Base-by-base conservation (phyloP, 768 basidiomycete species). In the Leucocoprinus sp. region DNA sequence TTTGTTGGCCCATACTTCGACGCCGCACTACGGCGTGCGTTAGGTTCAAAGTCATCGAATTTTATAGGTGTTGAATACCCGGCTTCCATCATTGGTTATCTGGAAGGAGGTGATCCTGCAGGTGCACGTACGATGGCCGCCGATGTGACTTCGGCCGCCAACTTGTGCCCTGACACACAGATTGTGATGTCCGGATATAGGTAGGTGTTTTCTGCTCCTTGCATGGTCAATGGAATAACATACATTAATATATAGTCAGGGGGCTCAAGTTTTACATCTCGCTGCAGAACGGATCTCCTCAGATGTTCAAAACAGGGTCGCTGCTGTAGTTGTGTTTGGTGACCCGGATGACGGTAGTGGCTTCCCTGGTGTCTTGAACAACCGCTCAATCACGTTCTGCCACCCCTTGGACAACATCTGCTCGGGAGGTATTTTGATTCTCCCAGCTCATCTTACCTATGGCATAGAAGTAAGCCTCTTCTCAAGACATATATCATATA, bases 1-100 rank as follows among this genome's bases (percentile, higher is more conserved):
- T 47, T 66, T 34, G 65, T 69, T 15, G 68, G 67, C 3, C 67
- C 67, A 7, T 62, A 61, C n/a, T 62, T 70, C 55, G 48, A 57
- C 34, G 12, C 55, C 0, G 65, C 63, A 0, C 57, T 70, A 11
- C 48, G 50, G 35, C 37, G 45, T 5, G 61, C 61, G 0, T 45
- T 69, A 8, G 61, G 56, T n/a, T n/a, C n/a, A 1, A 57, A 54
- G 49, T 54, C 62, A 0, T 54, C 67, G n/a, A 60, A 53, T 14
- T 69, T 70, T 45, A 52, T 57, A 8, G 67, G 67, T 11, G 61
- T 70, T 17, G 43, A 61, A 40, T 70, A 70, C 28, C 51, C 67
- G 0, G 67, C 68, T 1, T 54, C 43, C 19, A 51, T 67, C 18
- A 55, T 54, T 14, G 66, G 68, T 2, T 70, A 65, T 54, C 47